Evolutionary conservation across 176 grass and related monocot genomes (phyloP), one percentile per base, ranked within the genome.

Genomic region (Oryza rufipogon): DNA sequence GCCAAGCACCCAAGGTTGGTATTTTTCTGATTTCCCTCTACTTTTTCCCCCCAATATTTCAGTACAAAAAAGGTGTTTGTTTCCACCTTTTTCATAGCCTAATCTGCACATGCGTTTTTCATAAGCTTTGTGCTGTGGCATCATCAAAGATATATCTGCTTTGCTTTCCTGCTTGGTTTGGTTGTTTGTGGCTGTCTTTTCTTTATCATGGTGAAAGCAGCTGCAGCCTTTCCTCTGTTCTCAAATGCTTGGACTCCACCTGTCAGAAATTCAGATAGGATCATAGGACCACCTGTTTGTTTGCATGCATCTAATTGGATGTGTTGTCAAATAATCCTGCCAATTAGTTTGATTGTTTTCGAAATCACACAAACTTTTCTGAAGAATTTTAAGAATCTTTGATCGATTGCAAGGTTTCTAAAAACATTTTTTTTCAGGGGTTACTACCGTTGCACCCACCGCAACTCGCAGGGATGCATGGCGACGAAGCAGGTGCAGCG

Each of bases 401-500:
- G 6, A 73, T 42, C 8, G 0, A 60, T 66, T 42, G 22, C 1
- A 74, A 38, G 20, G 42, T 70, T 44, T 32, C 61, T 16, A 33
- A 10, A 52, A 0, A 66, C 36, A 28, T 33, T 77, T 83, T 33
- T 77, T 83, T 83, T 5, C 88, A 97, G 95, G 83, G 81, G 46
- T 0, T 97, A 97, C 84, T 97, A 92, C 81, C 88, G 92, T 6
- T 97, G 95, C 87, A 91, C 85, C 71, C 66, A 88, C 84, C 78
- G 74, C 8, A 67, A 86, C 65, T 34, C 86, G 0, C 77, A 87
- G 76, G 86, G 83, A 13, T 97, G 95, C n/a, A 0, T 17, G 54
- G 92, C 92, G 58, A 92, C 75, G n/a, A 97, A 94, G 68, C 92
- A 94, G 78, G 86, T 92, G 60, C 92, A 94, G 92, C 87, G 84